Base-by-base conservation (phyloP, 2,329 filamentous ascomycete species). In the Paracoccidioides brasiliensis region DNA sequence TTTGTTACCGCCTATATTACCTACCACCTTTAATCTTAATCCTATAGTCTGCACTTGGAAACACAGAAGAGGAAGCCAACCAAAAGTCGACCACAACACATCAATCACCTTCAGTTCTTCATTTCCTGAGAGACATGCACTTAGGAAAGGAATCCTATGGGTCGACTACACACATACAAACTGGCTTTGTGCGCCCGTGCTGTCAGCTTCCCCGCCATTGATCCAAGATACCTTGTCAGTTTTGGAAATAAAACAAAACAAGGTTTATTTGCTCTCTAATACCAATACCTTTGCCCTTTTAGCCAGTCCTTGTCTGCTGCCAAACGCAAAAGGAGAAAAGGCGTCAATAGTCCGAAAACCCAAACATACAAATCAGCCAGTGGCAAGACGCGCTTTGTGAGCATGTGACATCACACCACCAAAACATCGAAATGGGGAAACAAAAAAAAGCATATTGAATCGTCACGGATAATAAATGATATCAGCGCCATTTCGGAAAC, bases 11-110 rank as follows among this genome's bases (percentile, higher is more conserved):
- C 56, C 54, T 51, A 50, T 49, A 55, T 52, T 57, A 55, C 2
- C 53, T 57, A 55, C 2, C 53, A 46, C 48, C 56, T 43, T 41
- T 57, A 57, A 57, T 57, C 52, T 57, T 57, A 54, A 55, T 48
- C n/a, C 37, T 30, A 5, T 55, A 32, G 53, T 32, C 33, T 38
- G 15, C 41, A 52, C 40, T 30, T n/a, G 8, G 22, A 48, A 32
- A 32, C 14, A 37, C 15, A 49, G 4, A 42, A 38, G 43, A 22
- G 22, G 22, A 22, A 22, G 22, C 22, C 22, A 22, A n/a, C n/a
- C 53, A 37, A 30, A 41, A 49, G 53, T 55, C 43, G 43, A 32
- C 43, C 15, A 33, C 37, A 44, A 48, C 9, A 22, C 45, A 37
- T 52, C 50, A 52, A 22, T 22, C 22, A 22, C 22, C 33, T 30